Base-by-base conservation (phyloP, 192 early-diverging fungal species). In the Rhizophagus clarus region DNA sequence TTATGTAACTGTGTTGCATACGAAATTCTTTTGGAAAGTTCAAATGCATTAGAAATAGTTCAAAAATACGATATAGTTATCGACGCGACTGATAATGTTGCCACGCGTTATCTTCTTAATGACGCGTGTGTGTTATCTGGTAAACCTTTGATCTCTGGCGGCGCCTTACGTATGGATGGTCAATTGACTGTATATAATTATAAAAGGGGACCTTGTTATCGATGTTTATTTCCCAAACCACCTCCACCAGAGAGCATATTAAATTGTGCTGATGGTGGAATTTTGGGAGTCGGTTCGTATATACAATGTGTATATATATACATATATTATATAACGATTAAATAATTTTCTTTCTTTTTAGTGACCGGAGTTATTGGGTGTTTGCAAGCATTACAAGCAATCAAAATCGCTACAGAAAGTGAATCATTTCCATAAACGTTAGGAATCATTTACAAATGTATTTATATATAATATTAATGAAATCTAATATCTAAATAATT, bases 101-200 rank as follows among this genome's bases (percentile, higher is more conserved):
- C 96, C 2, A 98, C 98, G 0, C 90, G 97, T 49, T 99, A 99
- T 82, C 88, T 99, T 29, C 80, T 99, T 45, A 99, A 96, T 86
- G 98, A 99, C 81, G 95, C 94, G 3, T 95, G 95, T 82, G 95
- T 99, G 15, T 75, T 99, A 56, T 81, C 89, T 11, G 85, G 88
- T 1, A 95, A 96, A 32, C 92, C 95, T 10, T 85, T 98, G 11
- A 94, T 99, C 2, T 96, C 95, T 12, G 97, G 95, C 64, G 94
- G 94, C 77, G 98, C 98, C 0, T 83, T 99, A 37, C 81, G 94
- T 51, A 88, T 96, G 79, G 98, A 99, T 73, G 98, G 98, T 14
- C 97, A 98, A 90, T 88, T 99, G 66, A 96, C 97, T 0, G 89
- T 97, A n/a, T 98, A 97, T 84, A 95, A 99, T 82, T 89, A 97